These are phyloP conservation scores for Fusarium beomiforme DNA, from an alignment of 2,329 filamentous ascomycete species.

Conservation along the genomic window DNA sequence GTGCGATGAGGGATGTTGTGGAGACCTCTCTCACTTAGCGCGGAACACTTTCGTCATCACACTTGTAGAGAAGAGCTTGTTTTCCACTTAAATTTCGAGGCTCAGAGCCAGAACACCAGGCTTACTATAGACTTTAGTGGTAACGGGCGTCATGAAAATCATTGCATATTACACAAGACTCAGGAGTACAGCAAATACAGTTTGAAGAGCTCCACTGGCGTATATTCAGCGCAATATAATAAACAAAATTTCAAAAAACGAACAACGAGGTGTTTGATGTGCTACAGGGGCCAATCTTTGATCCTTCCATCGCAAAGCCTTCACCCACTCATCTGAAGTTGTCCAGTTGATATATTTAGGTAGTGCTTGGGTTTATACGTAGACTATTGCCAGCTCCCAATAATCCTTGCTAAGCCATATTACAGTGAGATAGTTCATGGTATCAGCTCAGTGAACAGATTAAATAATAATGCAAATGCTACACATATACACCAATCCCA, in stretches of 20 bases:
- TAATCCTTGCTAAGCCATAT: neutral
- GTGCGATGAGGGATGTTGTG: constrained; percentile 35
- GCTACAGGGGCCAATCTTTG: constrained; percentile 27
- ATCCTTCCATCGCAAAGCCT: constrained; percentile 27
- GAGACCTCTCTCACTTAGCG: constrained; percentile 21
- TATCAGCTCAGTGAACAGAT: neutral
- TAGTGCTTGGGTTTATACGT: constrained; percentile 1
- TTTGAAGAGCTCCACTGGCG: neutral
- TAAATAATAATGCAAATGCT: neutral
- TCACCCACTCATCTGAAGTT: constrained; percentile 5
- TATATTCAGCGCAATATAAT: neutral
- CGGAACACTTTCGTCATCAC: constrained; percentile 35
- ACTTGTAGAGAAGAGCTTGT: constrained; percentile 36
- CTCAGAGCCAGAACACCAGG: constrained; percentile 2
- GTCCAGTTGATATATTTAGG: neutral
- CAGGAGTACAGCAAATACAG: neutral
- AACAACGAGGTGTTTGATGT: constrained; percentile 16
- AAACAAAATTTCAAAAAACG: neutral
- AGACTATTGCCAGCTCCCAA: neutral
- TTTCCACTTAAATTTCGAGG: constrained; percentile 19
- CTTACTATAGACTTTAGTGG: neutral
- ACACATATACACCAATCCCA: neutral
- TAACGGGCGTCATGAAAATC: neutral
- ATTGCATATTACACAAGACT: neutral
- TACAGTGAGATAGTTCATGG: neutral